These are phyloP conservation scores for Fusarium pininemorale DNA, from an alignment of 2,329 filamentous ascomycete genomes.

Conservation along the genomic window DNA sequence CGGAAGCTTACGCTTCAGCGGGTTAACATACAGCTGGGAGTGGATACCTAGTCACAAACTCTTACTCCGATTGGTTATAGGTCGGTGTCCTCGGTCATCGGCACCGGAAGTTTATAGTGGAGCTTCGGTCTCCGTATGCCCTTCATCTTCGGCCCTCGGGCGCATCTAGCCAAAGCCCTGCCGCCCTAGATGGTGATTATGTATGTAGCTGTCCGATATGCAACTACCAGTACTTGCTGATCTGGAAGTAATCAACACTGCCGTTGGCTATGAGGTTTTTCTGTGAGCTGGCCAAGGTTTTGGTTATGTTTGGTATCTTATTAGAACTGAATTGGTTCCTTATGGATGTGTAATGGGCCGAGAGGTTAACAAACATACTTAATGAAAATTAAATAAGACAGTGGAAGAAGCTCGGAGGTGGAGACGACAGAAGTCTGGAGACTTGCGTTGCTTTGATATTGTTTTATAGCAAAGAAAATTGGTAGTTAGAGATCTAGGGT, in stretches of 20 bases:
- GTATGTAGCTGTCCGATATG: neutral
- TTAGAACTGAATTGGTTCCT: fast-evolving
- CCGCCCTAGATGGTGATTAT: too few species aligned
- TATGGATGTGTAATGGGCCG: fast-evolving
- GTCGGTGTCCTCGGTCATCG: neutral
- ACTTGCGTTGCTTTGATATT: fast-evolving
- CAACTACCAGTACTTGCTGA: neutral
- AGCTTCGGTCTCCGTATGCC: neutral
- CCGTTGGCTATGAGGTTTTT: neutral
- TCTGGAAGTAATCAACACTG: fast-evolving
- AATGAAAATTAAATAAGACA: fast-evolving
- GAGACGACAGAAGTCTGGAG: fast-evolving
- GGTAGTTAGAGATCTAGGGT: neutral
- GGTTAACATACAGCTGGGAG: neutral
- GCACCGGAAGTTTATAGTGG: neutral
- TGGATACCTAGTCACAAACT: neutral
- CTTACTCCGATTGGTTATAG: neutral
- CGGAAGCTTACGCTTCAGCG: neutral
- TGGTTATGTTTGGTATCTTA: fast-evolving
- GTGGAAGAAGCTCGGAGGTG: fast-evolving
- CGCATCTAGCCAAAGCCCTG: too few species aligned
- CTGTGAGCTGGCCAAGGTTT: too few species aligned
- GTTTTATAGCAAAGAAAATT: fast-evolving
- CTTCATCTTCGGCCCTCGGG: neutral
- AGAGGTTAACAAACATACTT: too few species aligned